Base-by-base conservation (phyloP, 2,329 filamentous ascomycete genomes). In the Emergomyces orientalis region DNA sequence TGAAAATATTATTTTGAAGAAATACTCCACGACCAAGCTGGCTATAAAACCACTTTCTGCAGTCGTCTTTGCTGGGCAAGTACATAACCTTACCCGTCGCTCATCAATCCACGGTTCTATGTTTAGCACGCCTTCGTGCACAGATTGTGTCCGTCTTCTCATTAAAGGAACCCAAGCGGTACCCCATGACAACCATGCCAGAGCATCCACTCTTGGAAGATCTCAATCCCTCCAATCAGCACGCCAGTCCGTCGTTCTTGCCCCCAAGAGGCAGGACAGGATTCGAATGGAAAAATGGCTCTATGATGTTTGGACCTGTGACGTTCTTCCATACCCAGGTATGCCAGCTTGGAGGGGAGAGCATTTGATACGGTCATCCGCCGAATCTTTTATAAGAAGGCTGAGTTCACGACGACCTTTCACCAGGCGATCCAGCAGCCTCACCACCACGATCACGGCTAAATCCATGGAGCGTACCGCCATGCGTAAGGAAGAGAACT, bases 321-420 rank as follows among this genome's bases (percentile, higher is more conserved):
- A 95, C 62, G 75, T 85, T 22, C 77, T 97, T 51, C 91, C 91
- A 0, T 94, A 88, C 71, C 91, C 92, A 19, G 91, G 91, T 1
- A 92, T 96, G 84, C 84, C 83, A 39, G 80, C 75, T 74, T 86
- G 77, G 74, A 84, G 73, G 74, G 85, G 78, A 77, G 88, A 96
- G 69, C 85, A 89, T 70, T 79, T 90, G 3, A 87, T 94, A 56
- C 83, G 89, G 59, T 85, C 84, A 49, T 91, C 88, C n/a, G 89
- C 91, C 14, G 91, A 90, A 43, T 89, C 89, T 0, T 85, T 96
- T 71, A 96, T 96, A 78, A 84, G 91, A 60, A 95, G 92, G 72
- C 82, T 97, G 66, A 96, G 90, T 74, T 87, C 90, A 70, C 83
- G 89, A 17, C 88, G 84, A 67, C 88, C 88, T 57, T 92, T 95